A percentile compares a stretch with the other conserved stretches of the same genome.
Evolutionary conservation across 129 eudicot species (phyloP).

Genomic region (Saussurea involucrata): DNA sequence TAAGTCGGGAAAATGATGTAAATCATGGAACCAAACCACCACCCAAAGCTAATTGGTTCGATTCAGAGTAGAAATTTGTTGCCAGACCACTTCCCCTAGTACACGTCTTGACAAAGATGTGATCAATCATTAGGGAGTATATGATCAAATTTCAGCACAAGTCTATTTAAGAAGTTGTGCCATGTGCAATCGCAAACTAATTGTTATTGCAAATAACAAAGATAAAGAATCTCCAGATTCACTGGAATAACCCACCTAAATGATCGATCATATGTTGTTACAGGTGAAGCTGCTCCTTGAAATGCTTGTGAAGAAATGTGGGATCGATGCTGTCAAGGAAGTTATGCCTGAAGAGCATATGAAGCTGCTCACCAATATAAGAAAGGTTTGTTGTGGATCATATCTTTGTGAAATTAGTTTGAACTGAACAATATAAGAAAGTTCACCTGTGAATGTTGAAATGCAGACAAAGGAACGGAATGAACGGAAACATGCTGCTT

Average conservation of each 20-base stretch:
- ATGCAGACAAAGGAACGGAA: slow-evolving; percentile 82
- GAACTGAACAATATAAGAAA: background rate
- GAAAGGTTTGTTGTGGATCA: slow-evolving; percentile 59
- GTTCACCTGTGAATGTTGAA: background rate
- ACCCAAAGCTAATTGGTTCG: background rate
- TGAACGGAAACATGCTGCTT: slow-evolving; percentile 61
- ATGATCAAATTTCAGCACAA: background rate
- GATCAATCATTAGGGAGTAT: background rate
- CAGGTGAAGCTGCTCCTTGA: slow-evolving; percentile 85
- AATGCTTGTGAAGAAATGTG: slow-evolving; percentile 96
- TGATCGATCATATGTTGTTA: slow-evolving; percentile 15
- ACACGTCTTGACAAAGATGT: background rate
- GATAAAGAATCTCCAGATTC: background rate
- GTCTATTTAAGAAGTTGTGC: background rate
- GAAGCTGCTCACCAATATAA: slow-evolving; percentile 90
- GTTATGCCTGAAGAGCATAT: slow-evolving; percentile 98
- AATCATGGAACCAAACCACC: slow-evolving; percentile 7
- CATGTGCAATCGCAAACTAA: background rate
- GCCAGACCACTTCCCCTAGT: background rate
- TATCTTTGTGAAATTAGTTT: background rate
- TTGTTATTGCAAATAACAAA: background rate
- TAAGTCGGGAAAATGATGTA: background rate
- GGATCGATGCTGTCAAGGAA: slow-evolving; percentile 83
- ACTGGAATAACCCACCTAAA: background rate
- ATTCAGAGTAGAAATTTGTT: background rate